phyloP scores from a whole-genome alignment of 129 eudicot genomes.

The Flaveria brownii region DNA sequence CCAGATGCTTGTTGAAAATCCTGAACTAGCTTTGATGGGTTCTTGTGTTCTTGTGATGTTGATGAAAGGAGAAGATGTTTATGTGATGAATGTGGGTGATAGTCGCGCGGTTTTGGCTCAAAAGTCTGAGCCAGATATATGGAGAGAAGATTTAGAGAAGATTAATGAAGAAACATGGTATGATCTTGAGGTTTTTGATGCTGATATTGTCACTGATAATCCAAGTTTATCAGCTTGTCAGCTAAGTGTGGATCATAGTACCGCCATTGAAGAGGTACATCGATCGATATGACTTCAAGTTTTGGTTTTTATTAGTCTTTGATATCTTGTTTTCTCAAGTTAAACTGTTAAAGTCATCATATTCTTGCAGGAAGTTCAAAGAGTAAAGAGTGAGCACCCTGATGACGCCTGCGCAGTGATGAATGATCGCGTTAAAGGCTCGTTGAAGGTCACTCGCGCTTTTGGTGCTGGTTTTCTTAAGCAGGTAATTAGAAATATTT shows the following conservation, averaged over 20 bases:
- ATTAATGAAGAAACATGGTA: slow-evolving; percentile 83
- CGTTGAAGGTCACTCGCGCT: slow-evolving; percentile 92
- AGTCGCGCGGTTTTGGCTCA: slow-evolving; percentile 84
- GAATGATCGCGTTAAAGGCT: slow-evolving; percentile 94
- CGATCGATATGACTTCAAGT: too few species aligned
- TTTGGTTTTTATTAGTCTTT: too few species aligned
- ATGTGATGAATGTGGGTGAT: slow-evolving; percentile 95
- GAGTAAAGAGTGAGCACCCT: slow-evolving; percentile 70
- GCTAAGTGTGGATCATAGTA: slow-evolving; percentile 84
- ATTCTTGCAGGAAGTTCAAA: slow-evolving; percentile 66
- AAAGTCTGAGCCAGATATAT: slow-evolving; percentile 67
- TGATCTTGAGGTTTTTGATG: slow-evolving; percentile 73
- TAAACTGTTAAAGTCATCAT: background rate
- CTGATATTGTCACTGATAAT: slow-evolving; percentile 38
- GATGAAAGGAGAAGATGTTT: slow-evolving; percentile 98
- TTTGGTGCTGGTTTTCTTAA: slow-evolving; percentile 98
- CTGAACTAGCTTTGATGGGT: slow-evolving; percentile 94
- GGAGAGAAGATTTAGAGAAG: slow-evolving; percentile 88
- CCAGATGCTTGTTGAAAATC: slow-evolving; percentile 80
- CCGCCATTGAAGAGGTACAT: slow-evolving; percentile 69
- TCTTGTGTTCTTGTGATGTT: slow-evolving; percentile 94
- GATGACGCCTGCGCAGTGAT: slow-evolving; percentile 69
- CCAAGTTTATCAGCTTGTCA: slow-evolving; percentile 72
- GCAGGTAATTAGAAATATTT: slow-evolving; percentile 65
- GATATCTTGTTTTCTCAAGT: slow-evolving; percentile 1